These are phyloP conservation scores for Acanthamoeba castellanii DNA, from an alignment of 208 protist species.

Conservation along the genomic window DNA sequence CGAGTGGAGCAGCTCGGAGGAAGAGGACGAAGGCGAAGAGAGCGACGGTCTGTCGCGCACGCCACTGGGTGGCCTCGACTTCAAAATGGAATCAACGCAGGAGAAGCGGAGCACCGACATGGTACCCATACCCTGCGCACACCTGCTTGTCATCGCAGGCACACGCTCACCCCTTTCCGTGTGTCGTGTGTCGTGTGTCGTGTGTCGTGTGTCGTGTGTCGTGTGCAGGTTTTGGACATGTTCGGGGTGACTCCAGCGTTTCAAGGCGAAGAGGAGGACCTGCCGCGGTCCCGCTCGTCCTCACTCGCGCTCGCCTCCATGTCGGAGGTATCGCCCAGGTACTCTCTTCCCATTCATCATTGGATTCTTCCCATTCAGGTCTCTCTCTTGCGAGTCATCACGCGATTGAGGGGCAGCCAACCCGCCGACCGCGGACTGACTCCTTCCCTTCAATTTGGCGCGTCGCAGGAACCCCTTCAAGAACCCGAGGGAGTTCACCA, in stretches of 20 bases:
- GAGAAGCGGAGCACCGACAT: neutral
- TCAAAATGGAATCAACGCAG: neutral
- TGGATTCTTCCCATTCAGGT: too few relatives aligned
- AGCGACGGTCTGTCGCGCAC: neutral
- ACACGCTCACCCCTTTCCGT: too few relatives aligned
- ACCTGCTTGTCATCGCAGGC: neutral
- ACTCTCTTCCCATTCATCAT: neutral
- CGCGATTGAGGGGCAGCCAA: neutral
- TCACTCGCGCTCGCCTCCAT: neutral
- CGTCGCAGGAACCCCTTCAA: neutral
- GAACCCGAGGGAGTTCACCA: slow-evolving; percentile 37
- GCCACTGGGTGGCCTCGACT: neutral
- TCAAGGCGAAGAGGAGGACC: slow-evolving; percentile 53
- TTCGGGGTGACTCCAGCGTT: slow-evolving; percentile 52
- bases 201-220: too few relatives aligned
- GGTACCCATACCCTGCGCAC: neutral
- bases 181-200: too few relatives aligned
- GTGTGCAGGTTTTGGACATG: slow-evolving; percentile 32
- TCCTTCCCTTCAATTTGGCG: too few relatives aligned
- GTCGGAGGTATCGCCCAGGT: neutral
- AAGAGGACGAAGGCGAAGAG: neutral
- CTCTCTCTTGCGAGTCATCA: neutral
- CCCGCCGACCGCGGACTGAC: too few relatives aligned
- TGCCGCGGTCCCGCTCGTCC: slow-evolving; percentile 21
- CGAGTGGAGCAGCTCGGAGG: neutral